These are phyloP conservation scores for Coemansia asiatica DNA, from an alignment of 192 early-diverging fungal genomes.

Conservation along the genomic window DNA sequence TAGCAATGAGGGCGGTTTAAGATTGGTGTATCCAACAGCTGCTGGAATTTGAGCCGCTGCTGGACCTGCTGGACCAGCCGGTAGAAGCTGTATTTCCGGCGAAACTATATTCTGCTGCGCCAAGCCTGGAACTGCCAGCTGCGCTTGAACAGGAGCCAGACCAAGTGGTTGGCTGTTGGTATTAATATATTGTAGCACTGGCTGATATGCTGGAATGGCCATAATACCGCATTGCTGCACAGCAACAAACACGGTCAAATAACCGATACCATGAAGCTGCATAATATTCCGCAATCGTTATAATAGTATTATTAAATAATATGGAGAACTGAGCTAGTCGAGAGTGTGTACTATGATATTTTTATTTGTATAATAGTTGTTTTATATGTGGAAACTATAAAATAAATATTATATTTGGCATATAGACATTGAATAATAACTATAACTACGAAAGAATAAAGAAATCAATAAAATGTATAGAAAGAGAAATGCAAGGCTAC, in stretches of 20 bases:
- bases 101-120: neutral
- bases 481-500: neutral
- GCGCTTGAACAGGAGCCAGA: conserved; percentile 2
- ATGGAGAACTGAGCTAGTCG: too few species aligned
- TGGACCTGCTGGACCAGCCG: neutral
- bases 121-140: neutral
- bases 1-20: neutral
- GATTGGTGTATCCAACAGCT: neutral
- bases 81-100: neutral
- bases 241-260: conserved; percentile 4
- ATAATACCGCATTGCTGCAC: neutral
- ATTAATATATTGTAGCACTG: conserved; percentile 7
- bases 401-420: too few species aligned
- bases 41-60: neutral
- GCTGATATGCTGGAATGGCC: conserved; percentile 11
- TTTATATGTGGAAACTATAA: too few species aligned
- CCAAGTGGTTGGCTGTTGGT: conserved; percentile 2
- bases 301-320: too few species aligned
- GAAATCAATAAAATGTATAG: neutral
- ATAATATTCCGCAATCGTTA: conserved; percentile 1
- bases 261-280: neutral
- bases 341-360: too few species aligned
- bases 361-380: too few species aligned
- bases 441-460: neutral
- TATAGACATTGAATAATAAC: neutral